A percentile compares a stretch with the other conserved stretches of the same genome.
Conservation (phyloP, 192 early-diverging fungal species). For the Backusella macrospora region DNA sequence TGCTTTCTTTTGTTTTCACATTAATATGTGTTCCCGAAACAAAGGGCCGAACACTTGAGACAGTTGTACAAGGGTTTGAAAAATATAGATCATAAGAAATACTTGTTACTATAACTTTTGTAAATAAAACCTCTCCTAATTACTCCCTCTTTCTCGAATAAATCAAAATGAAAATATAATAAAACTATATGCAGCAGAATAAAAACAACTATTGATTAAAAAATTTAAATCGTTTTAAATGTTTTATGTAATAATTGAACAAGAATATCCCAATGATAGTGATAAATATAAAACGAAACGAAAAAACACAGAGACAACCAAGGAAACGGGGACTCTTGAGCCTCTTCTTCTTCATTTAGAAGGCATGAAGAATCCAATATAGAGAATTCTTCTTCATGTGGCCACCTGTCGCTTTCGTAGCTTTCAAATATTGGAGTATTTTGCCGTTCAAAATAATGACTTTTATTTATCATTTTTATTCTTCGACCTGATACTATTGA, state of each 20-base stretch:
- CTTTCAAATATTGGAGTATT: neutral
- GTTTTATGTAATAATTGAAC: neutral
- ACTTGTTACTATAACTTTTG: neutral
- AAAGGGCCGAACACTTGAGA: conserved; percentile 56
- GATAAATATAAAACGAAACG: neutral
- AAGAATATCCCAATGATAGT: neutral
- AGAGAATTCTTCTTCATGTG: neutral
- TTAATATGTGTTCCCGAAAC: conserved; percentile 52
- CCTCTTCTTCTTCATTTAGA: neutral
- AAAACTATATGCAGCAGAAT: neutral
- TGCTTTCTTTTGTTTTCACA: conserved; percentile 40
- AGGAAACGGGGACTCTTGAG: neutral
- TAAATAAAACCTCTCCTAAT: neutral
- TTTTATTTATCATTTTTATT: neutral
- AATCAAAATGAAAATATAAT: too few relatives aligned
- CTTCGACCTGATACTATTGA: neutral
- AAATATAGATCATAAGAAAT: neutral
- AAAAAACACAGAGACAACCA: neutral
- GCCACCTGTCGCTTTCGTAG: neutral
- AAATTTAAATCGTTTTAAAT: neutral
- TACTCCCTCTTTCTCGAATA: neutral
- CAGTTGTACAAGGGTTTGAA: conserved; percentile 38
- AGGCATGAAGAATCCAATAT: neutral
- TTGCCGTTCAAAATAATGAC: too few relatives aligned
- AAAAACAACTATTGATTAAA: neutral